A percentile compares a stretch with the other conserved stretches of the same genome.
phyloP scores from a whole-genome alignment of 306 rosid species.

The Benincasa hispida region DNA sequence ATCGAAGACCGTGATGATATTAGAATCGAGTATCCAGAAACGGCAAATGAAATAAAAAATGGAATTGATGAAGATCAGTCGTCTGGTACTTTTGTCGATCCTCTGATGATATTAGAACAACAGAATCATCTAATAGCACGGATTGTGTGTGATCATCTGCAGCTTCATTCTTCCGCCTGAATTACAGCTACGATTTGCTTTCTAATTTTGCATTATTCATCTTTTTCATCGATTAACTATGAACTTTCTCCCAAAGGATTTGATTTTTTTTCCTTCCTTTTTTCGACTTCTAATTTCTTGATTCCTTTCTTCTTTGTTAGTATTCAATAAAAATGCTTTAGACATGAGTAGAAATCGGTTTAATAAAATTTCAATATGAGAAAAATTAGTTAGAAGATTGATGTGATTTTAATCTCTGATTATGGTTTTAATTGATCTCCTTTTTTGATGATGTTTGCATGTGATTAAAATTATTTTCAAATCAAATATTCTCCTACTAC shows the following conservation, averaged over 20 bases:
- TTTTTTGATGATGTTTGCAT: too few species aligned
- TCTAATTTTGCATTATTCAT: background rate
- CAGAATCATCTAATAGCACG: background rate
- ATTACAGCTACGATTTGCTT: background rate
- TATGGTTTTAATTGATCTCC: background rate
- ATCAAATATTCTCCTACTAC: too few species aligned
- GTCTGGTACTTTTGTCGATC: background rate
- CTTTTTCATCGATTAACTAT: background rate
- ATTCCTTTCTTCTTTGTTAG: too few species aligned
- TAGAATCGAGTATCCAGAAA: background rate
- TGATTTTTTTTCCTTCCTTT: too few species aligned
- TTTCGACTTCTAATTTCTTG: too few species aligned
- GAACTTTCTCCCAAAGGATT: background rate
- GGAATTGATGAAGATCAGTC: background rate
- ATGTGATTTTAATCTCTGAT: too few species aligned
- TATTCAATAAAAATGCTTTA: too few species aligned
- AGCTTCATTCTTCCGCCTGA: background rate
- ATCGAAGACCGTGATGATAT: background rate
- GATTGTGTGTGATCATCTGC: background rate
- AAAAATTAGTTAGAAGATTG: too few species aligned
- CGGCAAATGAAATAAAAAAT: background rate
- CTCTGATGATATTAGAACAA: background rate
- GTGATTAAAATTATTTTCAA: too few species aligned
- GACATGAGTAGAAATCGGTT: too few species aligned
- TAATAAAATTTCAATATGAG: too few species aligned